phyloP scores from a whole-genome alignment of 257 asterid genomes.

The Solanum acaule region DNA sequence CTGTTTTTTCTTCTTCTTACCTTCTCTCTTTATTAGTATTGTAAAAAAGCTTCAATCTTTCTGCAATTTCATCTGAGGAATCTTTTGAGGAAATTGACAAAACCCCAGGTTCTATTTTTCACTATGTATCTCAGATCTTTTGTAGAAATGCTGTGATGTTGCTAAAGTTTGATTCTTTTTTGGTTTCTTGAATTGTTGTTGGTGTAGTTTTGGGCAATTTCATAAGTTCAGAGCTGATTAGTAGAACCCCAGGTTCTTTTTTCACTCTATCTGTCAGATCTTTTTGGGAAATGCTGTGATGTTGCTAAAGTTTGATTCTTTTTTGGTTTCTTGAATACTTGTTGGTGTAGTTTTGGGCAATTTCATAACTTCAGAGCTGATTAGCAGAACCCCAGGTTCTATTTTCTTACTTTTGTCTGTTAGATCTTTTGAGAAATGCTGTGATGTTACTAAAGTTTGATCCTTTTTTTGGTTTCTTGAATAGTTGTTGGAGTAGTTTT shows the following conservation, averaged over 20 bases:
- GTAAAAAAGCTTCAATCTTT: not conserved
- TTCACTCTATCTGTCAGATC: slow-evolving; percentile 4
- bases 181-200: not conserved
- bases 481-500: not conserved
- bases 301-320: slow-evolving; percentile 1
- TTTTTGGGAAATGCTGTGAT: not conserved
- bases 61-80: not conserved
- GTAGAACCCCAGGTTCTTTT: slow-evolving; percentile 16
- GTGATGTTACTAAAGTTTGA: slow-evolving; percentile 1
- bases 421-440: not conserved
- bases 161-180: slow-evolving; percentile 5
- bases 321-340: not conserved
- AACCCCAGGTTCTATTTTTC: not conserved
- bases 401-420: not conserved
- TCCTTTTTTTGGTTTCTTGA: not conserved
- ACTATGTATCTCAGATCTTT: no score
- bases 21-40: not conserved
- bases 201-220: not conserved
- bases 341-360: not conserved
- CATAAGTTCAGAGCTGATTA: not conserved
- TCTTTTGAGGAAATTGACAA: slow-evolving; percentile 6
- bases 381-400: slow-evolving; percentile 20
- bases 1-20: not conserved
- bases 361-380: not conserved
- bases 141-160: not conserved